Evolutionary conservation across 2,329 filamentous ascomycete genomes (phyloP), one percentile per base, ranked within the genome.

Genomic region (Tolypocladium sp.): DNA sequence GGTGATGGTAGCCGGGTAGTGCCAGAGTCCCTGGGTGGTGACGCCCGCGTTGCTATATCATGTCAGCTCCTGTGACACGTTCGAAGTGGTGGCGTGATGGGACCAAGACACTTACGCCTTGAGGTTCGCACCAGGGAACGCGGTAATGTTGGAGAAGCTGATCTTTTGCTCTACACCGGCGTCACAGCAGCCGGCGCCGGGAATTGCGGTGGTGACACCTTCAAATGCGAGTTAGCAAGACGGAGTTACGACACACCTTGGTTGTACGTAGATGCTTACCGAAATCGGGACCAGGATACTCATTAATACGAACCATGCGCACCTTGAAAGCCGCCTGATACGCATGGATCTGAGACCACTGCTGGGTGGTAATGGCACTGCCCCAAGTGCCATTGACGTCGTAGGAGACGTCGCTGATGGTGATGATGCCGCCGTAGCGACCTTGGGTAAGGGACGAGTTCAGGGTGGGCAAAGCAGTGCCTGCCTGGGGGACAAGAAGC

Each of bases 271-370:
- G 25, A 22, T 65, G 68, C 63, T 73, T 71, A 65, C 82, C 81
- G 65, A 77, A 82, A 12, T 77, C 75, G 17, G 77, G 68, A 8
- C 76, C 76, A 7, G 84, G 84, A 63, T 77, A 85, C 7, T 80
- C 81, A 65, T 85, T 82, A 25, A 84, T 71, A 55, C 83, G 80
- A 37, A 86, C 82, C 81, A 86, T 82, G 35, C 84, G 77, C 15
- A 84, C 80, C 25, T 82, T 80, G 63, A 84, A 87, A 33, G 71
- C 71, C 2, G 75, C 74, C 68, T 87, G 84, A 64, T 87, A 87
- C 55, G 76, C 74, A 63, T 82, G 84, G 3, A 87, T 68, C 55
- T 76, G 66, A 37, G 78, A 74, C 81, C 80, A 84, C 73, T 87
- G 84, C 49, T 75, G 76, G 7, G 74, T 66, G 12, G 81, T 85